These are phyloP conservation scores for Cercophora sp. DNA, from an alignment of 495 filamentous ascomycete genomes.

Conservation along the genomic window DNA sequence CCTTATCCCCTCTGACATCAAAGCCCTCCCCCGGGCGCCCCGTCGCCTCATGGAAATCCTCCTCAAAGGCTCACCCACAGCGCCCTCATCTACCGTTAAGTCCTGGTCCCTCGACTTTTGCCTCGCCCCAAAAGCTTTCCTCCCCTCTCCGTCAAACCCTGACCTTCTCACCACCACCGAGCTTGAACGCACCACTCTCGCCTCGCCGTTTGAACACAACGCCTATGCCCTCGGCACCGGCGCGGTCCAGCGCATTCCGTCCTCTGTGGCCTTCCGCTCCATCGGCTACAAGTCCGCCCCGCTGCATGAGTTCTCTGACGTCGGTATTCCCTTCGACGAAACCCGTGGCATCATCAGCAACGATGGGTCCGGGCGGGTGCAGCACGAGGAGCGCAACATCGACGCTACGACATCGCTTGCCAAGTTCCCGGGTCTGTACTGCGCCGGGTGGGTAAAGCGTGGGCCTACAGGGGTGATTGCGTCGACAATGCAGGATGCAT, in stretches of 20 bases:
- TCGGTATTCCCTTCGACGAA: constrained; percentile 75
- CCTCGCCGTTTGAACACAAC: constrained; percentile 43
- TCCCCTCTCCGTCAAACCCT: constrained; percentile 42
- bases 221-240: constrained; percentile 52
- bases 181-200: constrained; percentile 60
- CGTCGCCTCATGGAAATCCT: constrained; percentile 78
- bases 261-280: constrained; percentile 76
- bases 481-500: constrained; percentile 93
- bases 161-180: constrained; percentile 53
- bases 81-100: constrained; percentile 39
- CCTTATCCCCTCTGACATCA: constrained; percentile 59
- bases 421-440: constrained; percentile 75
- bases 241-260: constrained; percentile 41
- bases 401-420: constrained; percentile 28
- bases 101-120: constrained; percentile 84
- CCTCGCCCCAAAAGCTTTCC: constrained; percentile 68
- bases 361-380: constrained; percentile 73
- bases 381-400: constrained; percentile 23
- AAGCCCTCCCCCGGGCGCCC: constrained; percentile 64
- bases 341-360: constrained; percentile 75
- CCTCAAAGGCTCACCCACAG: constrained; percentile 58
- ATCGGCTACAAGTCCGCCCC: constrained; percentile 86
- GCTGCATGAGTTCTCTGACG: constrained; percentile 68
- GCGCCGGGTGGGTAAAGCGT: constrained; percentile 93
- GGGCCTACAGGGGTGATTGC: constrained; percentile 96